Evolutionary conservation across 2,329 filamentous ascomycete species (phyloP), one percentile per base, ranked within the genome.

Genomic region (Penicillium sp.): DNA sequence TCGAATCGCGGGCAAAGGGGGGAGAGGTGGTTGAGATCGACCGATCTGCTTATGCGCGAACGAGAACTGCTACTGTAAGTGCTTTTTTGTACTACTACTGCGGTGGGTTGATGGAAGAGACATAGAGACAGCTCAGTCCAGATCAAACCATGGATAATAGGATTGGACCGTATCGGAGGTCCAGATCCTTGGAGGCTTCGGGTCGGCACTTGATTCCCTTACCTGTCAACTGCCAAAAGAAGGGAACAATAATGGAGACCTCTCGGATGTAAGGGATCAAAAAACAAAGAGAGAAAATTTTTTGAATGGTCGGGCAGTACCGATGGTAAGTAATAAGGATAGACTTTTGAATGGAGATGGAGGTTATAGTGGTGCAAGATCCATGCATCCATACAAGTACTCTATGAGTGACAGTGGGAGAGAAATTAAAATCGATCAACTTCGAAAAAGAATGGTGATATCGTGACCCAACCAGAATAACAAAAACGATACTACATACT

Each of bases 1-100:
- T 51, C 58, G 58, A 62, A 61, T 63, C 55, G 51, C 7, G 30
- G 28, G 22, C 35, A 24, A 40, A 26, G 30, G 50, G 51, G 30
- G 30, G 8, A 15, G 28, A 9, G 49, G 53, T n/a, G n/a, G 58
- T 50, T 57, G 56, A 15, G 66, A 69, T 68, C 65, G 62, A 62
- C 65, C 59, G 60, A 68, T 68, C 60, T 61, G 28, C 56, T 55
- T 38, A 59, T 50, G 58, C 57, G 37, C 44, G 26, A 50, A 40
- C 30, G 24, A 28, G 53, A 63, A 50, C 50, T 56, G 50, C 51
- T 35, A 33, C 30, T 33, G 30, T 12, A 59, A 22, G 49, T 40
- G 53, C 38, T 61, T 26, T 44, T 45, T 45, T 45, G 9, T 12
- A n/a, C n/a, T n/a, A n/a, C 19, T 26, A 10, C 19, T 4, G 42